Evolutionary conservation across 176 grass and related monocot species (phyloP).

Genomic region (Juncus inflexus): DNA sequence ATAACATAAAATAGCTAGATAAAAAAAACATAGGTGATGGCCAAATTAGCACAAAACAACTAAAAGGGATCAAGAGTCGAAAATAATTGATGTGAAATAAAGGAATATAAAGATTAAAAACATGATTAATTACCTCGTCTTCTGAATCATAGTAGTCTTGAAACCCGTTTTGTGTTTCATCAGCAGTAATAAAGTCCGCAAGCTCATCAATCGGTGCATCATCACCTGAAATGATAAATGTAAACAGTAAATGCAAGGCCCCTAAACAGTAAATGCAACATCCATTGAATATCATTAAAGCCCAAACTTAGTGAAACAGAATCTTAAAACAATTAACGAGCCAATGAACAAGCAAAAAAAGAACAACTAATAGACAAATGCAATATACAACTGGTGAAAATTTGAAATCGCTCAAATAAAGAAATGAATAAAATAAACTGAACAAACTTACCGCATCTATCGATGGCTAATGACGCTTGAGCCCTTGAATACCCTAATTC

Average conservation of each 20-base stretch:
- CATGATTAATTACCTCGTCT: slow-evolving; percentile 38
- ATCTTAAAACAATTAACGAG: not conserved
- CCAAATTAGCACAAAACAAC: not conserved
- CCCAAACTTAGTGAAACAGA: not conserved
- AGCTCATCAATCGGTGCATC: slow-evolving; percentile 51
- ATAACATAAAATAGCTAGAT: too few species aligned
- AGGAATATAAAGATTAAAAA: slow-evolving; percentile 1
- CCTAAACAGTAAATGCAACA: not conserved
- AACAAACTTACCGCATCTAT: slow-evolving; percentile 76
- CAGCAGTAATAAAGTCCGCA: slow-evolving; percentile 68
- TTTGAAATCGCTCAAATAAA: not conserved
- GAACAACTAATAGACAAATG: not conserved
- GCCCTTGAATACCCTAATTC: slow-evolving; percentile 68
- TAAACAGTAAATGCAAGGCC: slow-evolving; percentile 20
- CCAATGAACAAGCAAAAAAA: not conserved
- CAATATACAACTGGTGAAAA: not conserved
- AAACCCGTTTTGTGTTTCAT: slow-evolving; percentile 25
- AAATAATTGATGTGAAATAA: not conserved
- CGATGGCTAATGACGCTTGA: slow-evolving; percentile 50
- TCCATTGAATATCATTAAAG: slow-evolving; percentile 5
- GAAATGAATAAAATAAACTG: slow-evolving; percentile 1
- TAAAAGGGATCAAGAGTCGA: not conserved
- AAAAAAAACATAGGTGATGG: too few species aligned
- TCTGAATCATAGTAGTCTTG: slow-evolving; percentile 22
- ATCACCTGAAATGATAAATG: slow-evolving; percentile 43